Evolutionary conservation across 31 red algal genomes (phyloP), one percentile per base, ranked within the genome.

Genomic region (Bonnemaisonia californica): DNA sequence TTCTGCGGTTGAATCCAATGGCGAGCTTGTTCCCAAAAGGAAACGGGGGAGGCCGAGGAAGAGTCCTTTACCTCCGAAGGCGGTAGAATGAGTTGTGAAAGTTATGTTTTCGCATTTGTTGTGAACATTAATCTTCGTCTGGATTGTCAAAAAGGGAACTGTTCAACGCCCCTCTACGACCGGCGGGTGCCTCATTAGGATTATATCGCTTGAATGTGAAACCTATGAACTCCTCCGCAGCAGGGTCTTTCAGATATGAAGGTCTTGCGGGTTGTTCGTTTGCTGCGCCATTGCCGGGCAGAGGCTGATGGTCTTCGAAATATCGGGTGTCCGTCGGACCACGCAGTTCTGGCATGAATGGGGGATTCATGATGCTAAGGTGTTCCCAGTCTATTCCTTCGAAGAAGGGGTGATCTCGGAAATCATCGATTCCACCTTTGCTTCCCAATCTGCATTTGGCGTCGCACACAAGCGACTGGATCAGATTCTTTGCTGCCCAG

Each of bases 321-420:
- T 99, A 99, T 18, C 89, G 87, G 42, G 91, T 91, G 83, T 99
- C 97, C 34, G 97, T 95, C 0, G 92, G 85, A 24, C 90, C 78
- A 1, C 59, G 72, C 3, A 99, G 79, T 61, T 99, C 90, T 1
- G 97, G 97, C 39, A 96, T 59, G 65, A 99, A 99, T 7, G 97
- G 97, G 31, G 93, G 83, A 36, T 91, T 88, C 68, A 79, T 83
- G 1, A 60, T 35, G 51, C 39, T 26, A 42, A 99, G 67, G 18
- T 85, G 81, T 29, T 99, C 87, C 93, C 93, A 99, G 33, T 96
- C 87, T 11, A 99, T 72, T 35, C 93, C 93, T 74, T 84, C 74
- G 54, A 96, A 99, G 78, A 96, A 99, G 2, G 97, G 97, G 59
- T 99, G 97, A 59, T 94, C 70, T 28, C 74, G 55, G 59, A 98